Conservation (phyloP, 2,329 filamentous ascomycete genomes). For the Cytospora piceae region DNA sequence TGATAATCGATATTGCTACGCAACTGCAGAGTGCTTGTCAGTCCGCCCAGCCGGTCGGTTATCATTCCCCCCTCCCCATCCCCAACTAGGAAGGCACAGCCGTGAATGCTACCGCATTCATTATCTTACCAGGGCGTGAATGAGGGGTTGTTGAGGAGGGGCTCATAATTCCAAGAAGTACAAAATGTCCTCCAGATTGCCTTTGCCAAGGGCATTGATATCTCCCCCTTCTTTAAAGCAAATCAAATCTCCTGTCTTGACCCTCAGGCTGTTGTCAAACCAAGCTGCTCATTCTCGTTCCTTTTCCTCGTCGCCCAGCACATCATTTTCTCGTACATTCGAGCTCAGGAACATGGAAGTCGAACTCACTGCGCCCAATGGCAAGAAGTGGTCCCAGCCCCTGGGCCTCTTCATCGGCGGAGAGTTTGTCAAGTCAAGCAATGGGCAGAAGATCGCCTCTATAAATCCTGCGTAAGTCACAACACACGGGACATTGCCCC, state of each 20-base stretch:
- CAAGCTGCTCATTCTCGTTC: neutral
- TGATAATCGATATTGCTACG: neutral
- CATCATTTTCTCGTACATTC: constrained; percentile 11
- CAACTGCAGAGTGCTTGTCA: neutral
- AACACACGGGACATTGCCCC: neutral
- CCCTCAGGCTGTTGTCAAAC: constrained; percentile 1
- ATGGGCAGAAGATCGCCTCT: constrained; percentile 64
- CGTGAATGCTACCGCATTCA: neutral
- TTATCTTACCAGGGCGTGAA: neutral
- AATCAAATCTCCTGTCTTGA: neutral
- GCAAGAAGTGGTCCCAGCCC: constrained; percentile 71
- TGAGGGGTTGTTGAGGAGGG: constrained; percentile 21
- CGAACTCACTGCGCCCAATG: constrained; percentile 76
- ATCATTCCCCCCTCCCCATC: neutral
- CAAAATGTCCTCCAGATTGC: constrained; percentile 14
- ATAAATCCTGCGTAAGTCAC: constrained; percentile 70
- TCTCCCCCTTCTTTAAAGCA: constrained; percentile 6
- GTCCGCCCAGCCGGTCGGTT: neutral
- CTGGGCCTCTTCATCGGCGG: constrained; percentile 84
- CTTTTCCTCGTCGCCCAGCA: constrained; percentile 5
- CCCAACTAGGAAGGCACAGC: constrained; percentile 16
- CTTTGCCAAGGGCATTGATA: constrained; percentile 7
- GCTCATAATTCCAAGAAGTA: constrained; percentile 1
- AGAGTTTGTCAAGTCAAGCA: constrained; percentile 71
- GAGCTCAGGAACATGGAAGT: constrained; percentile 42